Percentiles rank a stretch among this genome's conserved stretches.
These are phyloP conservation scores for Macrophomina tecta DNA, from an alignment of 2,329 filamentous ascomycete species.

Conservation along the genomic window DNA sequence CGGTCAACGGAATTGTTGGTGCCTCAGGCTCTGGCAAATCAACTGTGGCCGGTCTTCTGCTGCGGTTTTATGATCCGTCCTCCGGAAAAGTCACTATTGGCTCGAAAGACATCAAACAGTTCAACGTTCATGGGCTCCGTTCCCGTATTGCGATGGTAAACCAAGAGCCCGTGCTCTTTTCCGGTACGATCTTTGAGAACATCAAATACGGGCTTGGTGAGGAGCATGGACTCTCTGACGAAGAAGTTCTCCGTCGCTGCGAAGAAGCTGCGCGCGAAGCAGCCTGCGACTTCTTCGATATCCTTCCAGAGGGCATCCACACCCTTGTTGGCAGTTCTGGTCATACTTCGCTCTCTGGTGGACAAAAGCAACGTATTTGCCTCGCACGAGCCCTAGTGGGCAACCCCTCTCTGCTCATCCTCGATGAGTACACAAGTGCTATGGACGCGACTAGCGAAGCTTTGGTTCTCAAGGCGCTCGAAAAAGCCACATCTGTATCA, in stretches of 20 bases:
- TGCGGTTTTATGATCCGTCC: constrained; percentile 47
- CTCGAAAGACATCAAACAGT: constrained; percentile 35
- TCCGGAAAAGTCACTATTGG: constrained; percentile 44
- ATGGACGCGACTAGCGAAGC: constrained; percentile 43
- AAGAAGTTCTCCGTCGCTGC: constrained; percentile 62
- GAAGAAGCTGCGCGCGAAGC: constrained; percentile 65
- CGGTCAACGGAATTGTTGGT: constrained; percentile 54
- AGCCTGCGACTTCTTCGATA: constrained; percentile 63
- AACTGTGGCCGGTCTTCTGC: constrained; percentile 51
- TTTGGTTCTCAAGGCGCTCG: constrained; percentile 42
- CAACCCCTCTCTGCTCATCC: constrained; percentile 41
- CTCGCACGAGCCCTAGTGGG: constrained; percentile 44
- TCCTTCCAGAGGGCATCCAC: constrained; percentile 43
- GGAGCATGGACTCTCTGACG: constrained; percentile 54
- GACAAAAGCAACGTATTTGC: constrained; percentile 47
- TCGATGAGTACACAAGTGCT: constrained; percentile 47
- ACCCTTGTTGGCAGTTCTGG: constrained; percentile 42
- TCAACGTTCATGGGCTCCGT: constrained; percentile 42
- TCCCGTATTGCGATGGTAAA: constrained; percentile 42
- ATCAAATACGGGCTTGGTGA: constrained; percentile 45
- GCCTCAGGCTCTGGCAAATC: constrained; percentile 54
- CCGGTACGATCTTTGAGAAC: constrained; percentile 45
- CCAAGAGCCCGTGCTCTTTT: constrained; percentile 43
- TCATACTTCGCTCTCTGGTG: constrained; percentile 54
- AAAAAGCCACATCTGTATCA: constrained; percentile 37